Evolutionary conservation across 2,329 filamentous ascomycete species (phyloP), one percentile per base, ranked within the genome.

Genomic region (Dactylonectria estremocensis): DNA sequence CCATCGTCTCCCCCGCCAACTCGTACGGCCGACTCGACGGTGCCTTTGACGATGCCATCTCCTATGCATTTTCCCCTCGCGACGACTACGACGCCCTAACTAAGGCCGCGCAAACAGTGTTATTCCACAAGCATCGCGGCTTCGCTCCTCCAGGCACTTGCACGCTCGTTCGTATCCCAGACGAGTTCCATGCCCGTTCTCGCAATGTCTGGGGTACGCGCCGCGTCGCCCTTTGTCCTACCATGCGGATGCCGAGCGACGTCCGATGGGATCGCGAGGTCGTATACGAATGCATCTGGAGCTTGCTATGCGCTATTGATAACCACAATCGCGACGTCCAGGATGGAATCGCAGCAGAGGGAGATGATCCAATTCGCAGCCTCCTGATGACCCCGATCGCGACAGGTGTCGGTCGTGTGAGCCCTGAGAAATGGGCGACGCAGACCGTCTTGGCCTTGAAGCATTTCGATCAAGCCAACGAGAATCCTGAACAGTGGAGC

Each of bases 251-350:
- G 24, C 85, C 86, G 1, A 66, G 77, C 8, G 69, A 78, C 22
- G 83, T 82, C 14, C 70, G 52, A 5, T 88, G 86, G 86, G 83
- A 88, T 73, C 77, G 81, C 2, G 86, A 88, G 75, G 78, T 88
- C 10, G 83, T 88, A n/a, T 88, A 86, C 71, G 83, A 87, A 74
- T 86, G 85, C 78, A 72, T 86, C 2, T 88, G 86, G 86, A 83
- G 80, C 70, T 72, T 88, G 68, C 71, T 88, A 56, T 84, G 82
- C 73, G 79, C 82, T 56, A 68, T 88, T 5, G 85, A 87, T 58
- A 80, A 79, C 49, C 83, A 84, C 73, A 88, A 88, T 74, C 77
- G 79, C 24, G 46, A 43, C 2, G 71, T 73, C 35, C 18, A 40
- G 28, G 35, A 52, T 31, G 63, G 62, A 28, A 45, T 46, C n/a